These are phyloP conservation scores for Coemansia sp. DNA, from an alignment of 192 early-diverging fungal genomes.

Conservation along the genomic window DNA sequence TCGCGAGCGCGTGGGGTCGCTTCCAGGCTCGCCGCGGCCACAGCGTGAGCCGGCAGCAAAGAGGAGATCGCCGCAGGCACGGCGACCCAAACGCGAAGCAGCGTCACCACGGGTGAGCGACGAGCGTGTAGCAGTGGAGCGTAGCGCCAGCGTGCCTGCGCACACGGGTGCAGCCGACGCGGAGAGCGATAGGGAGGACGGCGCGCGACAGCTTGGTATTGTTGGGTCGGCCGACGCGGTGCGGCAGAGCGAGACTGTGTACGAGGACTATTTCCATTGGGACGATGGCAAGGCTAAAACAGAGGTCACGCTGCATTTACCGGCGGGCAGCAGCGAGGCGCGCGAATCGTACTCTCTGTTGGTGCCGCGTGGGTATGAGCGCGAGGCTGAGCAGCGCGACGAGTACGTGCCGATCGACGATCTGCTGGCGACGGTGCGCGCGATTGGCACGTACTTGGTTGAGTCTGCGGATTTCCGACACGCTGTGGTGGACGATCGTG, in stretches of 20 bases:
- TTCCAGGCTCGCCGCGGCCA: conserved; percentile 37
- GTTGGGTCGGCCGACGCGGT: conserved; percentile 48
- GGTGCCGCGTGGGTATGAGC: conserved; percentile 40
- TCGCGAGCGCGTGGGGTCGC: conserved; percentile 48
- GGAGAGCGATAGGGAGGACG: conserved; percentile 1
- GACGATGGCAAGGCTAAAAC: conserved; percentile 1
- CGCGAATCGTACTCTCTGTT: conserved; percentile 44
- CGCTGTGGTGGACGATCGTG: conserved; percentile 62
- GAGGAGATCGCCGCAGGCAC: conserved; percentile 3
- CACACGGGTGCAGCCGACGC: background rate
- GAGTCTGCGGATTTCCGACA: conserved; percentile 43
- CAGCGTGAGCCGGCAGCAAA: conserved; percentile 11
- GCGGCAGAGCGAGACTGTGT: conserved; percentile 36
- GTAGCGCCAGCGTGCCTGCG: conserved; percentile 21
- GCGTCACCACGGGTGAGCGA: conserved; percentile 6
- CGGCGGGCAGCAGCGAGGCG: conserved; percentile 6
- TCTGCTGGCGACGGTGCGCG: conserved; percentile 52
- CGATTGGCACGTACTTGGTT: conserved; percentile 65
- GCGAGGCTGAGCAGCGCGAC: conserved; percentile 51
- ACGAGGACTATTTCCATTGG: conserved; percentile 46
- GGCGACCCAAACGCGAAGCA: background rate
- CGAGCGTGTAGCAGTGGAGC: conserved; percentile 9
- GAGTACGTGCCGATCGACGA: conserved; percentile 88
- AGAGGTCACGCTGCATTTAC: conserved; percentile 31
- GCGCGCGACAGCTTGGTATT: conserved; percentile 5